Conservation (phyloP, 2,329 filamentous ascomycete genomes). For the Colletotrichum eleusines region DNA sequence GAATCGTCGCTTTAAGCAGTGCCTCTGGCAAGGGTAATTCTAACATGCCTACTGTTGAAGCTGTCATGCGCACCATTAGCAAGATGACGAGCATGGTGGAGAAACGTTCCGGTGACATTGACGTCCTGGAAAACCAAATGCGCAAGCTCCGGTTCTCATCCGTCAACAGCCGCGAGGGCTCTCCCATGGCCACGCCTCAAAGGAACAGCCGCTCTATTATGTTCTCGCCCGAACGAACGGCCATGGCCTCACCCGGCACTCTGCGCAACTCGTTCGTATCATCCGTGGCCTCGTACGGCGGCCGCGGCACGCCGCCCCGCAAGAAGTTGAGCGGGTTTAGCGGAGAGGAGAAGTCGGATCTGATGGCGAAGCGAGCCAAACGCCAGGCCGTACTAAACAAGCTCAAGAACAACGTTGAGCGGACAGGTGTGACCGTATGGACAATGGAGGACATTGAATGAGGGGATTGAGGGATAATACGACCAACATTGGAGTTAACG, state of each 20-base stretch:
- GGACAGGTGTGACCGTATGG: conserved; percentile 64
- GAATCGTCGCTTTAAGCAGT: conserved; percentile 72
- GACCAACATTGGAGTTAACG: conserved; percentile 19
- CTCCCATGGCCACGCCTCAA: conserved; percentile 56
- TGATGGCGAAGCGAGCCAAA: conserved; percentile 67
- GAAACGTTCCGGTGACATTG: conserved; percentile 89
- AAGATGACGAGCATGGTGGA: conserved; percentile 96
- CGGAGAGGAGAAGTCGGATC: conserved; percentile 66
- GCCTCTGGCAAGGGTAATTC: conserved; percentile 58
- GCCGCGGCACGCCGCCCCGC: conserved; percentile 61
- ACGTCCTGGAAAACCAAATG: conserved; percentile 89
- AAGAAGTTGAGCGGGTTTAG: conserved; percentile 74
- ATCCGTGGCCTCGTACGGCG: conserved; percentile 54
- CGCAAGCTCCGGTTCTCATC: conserved; percentile 73
- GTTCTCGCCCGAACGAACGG: conserved; percentile 57
- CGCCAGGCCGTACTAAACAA: conserved; percentile 66
- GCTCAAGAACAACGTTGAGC: conserved; percentile 62
- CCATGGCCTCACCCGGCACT: conserved; percentile 55
- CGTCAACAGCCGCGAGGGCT: conserved; percentile 56
- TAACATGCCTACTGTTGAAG: conserved; percentile 86
- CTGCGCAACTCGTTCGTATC: conserved; percentile 58
- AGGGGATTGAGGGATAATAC: neutral
- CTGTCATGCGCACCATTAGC: conserved; percentile 88
- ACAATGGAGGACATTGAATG: conserved; percentile 63
- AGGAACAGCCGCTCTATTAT: conserved; percentile 50